Conservation (phyloP, 345 rosid species). For the Citrus trifoliata region DNA sequence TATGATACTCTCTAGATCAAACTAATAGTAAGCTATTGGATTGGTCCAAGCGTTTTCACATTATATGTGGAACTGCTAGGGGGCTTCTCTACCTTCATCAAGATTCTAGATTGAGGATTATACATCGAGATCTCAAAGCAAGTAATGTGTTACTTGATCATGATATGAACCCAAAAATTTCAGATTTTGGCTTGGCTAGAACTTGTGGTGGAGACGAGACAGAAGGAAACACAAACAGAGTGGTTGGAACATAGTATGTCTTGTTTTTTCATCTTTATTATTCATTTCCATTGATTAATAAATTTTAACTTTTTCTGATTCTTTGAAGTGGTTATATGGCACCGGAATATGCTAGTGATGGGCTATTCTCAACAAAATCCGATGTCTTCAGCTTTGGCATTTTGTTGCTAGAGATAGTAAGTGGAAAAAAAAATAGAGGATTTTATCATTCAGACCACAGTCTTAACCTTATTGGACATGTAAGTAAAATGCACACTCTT, state of each 20-base stretch:
- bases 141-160: slow-evolving; percentile 39
- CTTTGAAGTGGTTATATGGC: background rate
- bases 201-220: slow-evolving; percentile 1
- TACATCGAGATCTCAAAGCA: slow-evolving; percentile 39
- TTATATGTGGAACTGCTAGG: slow-evolving; percentile 41
- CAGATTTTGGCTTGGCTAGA: slow-evolving; percentile 52
- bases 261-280: background rate
- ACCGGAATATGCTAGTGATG: background rate
- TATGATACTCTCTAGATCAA: slow-evolving; percentile 4
- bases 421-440: background rate
- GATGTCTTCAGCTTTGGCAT: background rate
- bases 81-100: slow-evolving; percentile 52
- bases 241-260: background rate
- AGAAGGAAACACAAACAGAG: background rate
- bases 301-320: background rate
- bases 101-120: slow-evolving; percentile 39
- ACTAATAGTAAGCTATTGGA: slow-evolving; percentile 6
- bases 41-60: slow-evolving; percentile 34
- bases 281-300: background rate
- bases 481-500: no score
- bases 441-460: background rate
- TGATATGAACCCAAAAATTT: slow-evolving; percentile 42
- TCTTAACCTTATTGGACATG: background rate
- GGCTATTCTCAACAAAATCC: background rate
- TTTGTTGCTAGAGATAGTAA: background rate